Percentiles rank a stretch among this genome's conserved stretches.
Conservation (phyloP, 108 stramenopile species). For the Fistulifera pelliculosa region DNA sequence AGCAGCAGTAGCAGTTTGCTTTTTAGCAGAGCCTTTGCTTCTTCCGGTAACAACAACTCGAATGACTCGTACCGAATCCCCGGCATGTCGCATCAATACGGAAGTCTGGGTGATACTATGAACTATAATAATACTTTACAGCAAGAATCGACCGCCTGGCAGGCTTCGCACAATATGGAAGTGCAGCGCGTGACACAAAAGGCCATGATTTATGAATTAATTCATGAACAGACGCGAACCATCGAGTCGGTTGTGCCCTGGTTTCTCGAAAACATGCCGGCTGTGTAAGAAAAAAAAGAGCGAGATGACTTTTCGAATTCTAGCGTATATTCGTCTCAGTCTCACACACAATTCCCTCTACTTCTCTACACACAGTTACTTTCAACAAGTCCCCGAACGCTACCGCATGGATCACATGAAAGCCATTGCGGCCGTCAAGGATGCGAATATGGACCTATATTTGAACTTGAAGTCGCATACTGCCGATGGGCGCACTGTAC, state of each 20-base stretch:
- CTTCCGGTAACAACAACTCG: too few species aligned
- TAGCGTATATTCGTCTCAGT: too few species aligned
- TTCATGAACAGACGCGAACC: conserved; percentile 46
- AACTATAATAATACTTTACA: too few species aligned
- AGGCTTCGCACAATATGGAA: conserved; percentile 65
- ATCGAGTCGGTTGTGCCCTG: conserved; percentile 88
- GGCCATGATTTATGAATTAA: conserved; percentile 71
- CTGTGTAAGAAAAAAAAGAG: conserved; percentile 6
- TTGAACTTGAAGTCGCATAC: conserved; percentile 69
- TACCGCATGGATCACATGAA: conserved; percentile 95
- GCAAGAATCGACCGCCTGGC: conserved; percentile 42
- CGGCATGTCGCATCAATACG: too few species aligned
- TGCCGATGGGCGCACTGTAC: conserved; percentile 25
- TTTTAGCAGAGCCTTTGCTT: too few species aligned
- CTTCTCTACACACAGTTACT: conserved; percentile 38
- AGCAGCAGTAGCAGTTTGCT: too few species aligned
- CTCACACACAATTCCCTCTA: too few species aligned
- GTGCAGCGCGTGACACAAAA: conserved; percentile 71
- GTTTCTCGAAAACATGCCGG: conserved; percentile 94
- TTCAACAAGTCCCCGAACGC: conserved; percentile 83
- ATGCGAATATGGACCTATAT: conserved; percentile 62
- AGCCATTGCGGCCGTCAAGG: conserved; percentile 86
- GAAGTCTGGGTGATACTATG: too few species aligned
- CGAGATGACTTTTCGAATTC: too few species aligned
- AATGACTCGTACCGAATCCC: too few species aligned